phyloP scores from a whole-genome alignment of 306 rosid species.

The Crotalaria pallida region DNA sequence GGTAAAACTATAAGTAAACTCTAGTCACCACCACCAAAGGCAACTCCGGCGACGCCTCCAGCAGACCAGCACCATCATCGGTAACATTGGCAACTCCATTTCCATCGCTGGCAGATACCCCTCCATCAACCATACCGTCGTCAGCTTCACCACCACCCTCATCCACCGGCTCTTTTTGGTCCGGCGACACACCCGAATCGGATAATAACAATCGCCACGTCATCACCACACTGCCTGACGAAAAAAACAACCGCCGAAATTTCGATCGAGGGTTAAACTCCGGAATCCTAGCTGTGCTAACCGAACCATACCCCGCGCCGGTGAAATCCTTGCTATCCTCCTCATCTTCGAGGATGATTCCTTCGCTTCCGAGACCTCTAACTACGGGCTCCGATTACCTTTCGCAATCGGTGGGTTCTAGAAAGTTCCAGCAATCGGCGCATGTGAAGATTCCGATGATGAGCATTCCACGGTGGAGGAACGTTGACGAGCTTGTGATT shows the following conservation, averaged over 20 bases:
- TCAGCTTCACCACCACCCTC: too few species aligned
- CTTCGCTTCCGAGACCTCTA: conserved; percentile 50
- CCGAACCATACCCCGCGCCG: conserved; percentile 20
- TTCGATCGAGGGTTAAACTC: conserved; percentile 32
- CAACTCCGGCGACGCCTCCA: too few species aligned
- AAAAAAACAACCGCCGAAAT: neutral
- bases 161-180: too few species aligned
- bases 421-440: conserved; percentile 64
- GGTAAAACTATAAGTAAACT: too few species aligned
- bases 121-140: too few species aligned
- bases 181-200: too few species aligned
- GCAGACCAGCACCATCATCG: too few species aligned
- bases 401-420: conserved; percentile 40
- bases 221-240: too few species aligned
- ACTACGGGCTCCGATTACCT: conserved; percentile 28
- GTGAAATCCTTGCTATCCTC: conserved; percentile 30
- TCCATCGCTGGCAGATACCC: too few species aligned
- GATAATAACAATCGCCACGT: too few species aligned
- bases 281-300: conserved; percentile 65
- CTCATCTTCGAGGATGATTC: conserved; percentile 43
- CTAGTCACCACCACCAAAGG: too few species aligned
- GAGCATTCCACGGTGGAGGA: conserved; percentile 21
- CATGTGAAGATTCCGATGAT: conserved; percentile 63
- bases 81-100: too few species aligned
- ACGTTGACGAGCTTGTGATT: conserved; percentile 3